phyloP scores from a whole-genome alignment of 352 stramenopile species.

The Thalassiosira hispida region DNA sequence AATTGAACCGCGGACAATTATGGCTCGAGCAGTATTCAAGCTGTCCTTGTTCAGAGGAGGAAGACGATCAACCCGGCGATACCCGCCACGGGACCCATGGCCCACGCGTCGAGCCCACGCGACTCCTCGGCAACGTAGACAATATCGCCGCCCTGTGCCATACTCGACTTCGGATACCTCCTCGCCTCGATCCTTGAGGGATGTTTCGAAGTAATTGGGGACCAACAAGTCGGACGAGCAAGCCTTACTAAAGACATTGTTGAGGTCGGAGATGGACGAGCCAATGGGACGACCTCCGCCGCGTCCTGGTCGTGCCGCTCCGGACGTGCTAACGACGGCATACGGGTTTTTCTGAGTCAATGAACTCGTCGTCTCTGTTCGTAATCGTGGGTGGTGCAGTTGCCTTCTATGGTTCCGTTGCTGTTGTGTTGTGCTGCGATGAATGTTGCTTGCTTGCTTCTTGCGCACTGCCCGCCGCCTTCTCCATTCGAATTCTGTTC shows the following conservation, averaged over 20 bases:
- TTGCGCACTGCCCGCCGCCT: too few relatives aligned
- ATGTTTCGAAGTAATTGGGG: not conserved
- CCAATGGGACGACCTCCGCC: not conserved
- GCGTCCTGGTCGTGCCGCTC: not conserved
- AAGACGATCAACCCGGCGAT: constrained; percentile 28
- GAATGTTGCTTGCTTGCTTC: too few relatives aligned
- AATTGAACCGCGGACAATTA: too few relatives aligned
- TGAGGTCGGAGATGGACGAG: not conserved
- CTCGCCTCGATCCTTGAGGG: not conserved
- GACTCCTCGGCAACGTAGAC: constrained; percentile 11
- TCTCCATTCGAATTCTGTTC: too few relatives aligned
- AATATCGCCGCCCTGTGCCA: not conserved
- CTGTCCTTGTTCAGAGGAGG: too few relatives aligned
- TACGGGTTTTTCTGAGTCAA: too few relatives aligned
- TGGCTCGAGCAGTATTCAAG: too few relatives aligned
- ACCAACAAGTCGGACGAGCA: not conserved
- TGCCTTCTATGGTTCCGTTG: too few relatives aligned
- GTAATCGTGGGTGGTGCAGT: too few relatives aligned
- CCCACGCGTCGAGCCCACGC: constrained; percentile 15
- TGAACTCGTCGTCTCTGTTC: too few relatives aligned
- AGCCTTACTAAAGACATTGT: not conserved
- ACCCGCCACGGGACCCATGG: constrained; percentile 22
- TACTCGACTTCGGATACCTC: not conserved
- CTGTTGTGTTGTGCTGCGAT: too few relatives aligned
- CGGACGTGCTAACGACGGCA: not conserved